Evolutionary conservation across 2,329 filamentous ascomycete species (phyloP).

Genomic region (Ophiosphaerella narmari): DNA sequence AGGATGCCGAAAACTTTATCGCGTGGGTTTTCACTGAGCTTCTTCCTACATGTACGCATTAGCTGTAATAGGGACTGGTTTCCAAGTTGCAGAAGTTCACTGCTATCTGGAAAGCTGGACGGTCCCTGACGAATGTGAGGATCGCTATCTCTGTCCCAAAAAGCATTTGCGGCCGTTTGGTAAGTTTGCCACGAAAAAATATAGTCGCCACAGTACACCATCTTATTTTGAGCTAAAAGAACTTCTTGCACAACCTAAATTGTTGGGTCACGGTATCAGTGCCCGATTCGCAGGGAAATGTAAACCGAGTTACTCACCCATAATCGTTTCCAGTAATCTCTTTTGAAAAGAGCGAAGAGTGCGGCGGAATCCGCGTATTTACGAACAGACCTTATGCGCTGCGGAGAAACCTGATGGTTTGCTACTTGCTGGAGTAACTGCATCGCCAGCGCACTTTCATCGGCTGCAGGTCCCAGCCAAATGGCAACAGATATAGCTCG

Average conservation of each 20-base stretch:
- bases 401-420: constrained; percentile 32
- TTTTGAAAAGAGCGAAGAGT: constrained; percentile 39
- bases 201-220: constrained; percentile 46
- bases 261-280: neutral
- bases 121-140: constrained; percentile 20
- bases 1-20: constrained; percentile 48
- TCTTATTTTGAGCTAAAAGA: constrained; percentile 40
- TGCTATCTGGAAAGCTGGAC: constrained; percentile 16
- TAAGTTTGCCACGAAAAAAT: constrained; percentile 43
- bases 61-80: constrained; percentile 27
- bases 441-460: constrained; percentile 36
- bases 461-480: constrained; percentile 35
- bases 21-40: constrained; percentile 36
- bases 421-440: constrained; percentile 32
- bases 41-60: constrained; percentile 28
- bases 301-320: constrained; percentile 25
- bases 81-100: constrained; percentile 11
- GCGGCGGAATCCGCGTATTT: constrained; percentile 29
- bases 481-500: constrained; percentile 17
- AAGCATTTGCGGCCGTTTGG: constrained; percentile 18
- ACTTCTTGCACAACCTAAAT: constrained; percentile 51
- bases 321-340: constrained; percentile 45
- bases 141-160: constrained; percentile 19
- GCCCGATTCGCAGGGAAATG: neutral
- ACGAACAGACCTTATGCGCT: constrained; percentile 27